Evolutionary conservation across 2,329 filamentous ascomycete genomes (phyloP).

Genomic region (Chalara sp.): DNA sequence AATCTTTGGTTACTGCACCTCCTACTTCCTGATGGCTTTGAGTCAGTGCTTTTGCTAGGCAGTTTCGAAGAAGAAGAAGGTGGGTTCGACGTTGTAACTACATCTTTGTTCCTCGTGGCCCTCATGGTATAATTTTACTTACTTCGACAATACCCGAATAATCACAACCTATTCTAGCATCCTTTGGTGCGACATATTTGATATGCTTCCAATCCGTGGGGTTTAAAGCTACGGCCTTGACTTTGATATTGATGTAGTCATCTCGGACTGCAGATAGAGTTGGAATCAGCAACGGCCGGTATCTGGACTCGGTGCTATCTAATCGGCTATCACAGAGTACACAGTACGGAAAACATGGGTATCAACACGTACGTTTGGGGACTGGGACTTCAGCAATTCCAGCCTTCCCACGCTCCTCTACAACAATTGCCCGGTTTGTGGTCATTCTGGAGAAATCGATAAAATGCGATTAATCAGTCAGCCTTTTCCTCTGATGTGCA

Average conservation of each 20-base stretch:
- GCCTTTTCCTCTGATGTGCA: too few relatives aligned
- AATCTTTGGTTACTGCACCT: conserved; percentile 32
- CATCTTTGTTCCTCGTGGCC: too few relatives aligned
- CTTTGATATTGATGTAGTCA: conserved; percentile 25
- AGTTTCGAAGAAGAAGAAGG: too few relatives aligned
- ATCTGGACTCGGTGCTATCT: neutral
- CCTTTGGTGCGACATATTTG: conserved; percentile 14
- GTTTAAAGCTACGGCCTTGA: conserved; percentile 24
- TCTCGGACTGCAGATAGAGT: conserved; percentile 13
- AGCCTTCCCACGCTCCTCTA: conserved; percentile 16
- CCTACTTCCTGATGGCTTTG: conserved; percentile 33
- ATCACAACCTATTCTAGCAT: conserved; percentile 4
- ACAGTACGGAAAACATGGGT: neutral
- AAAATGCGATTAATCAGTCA: too few relatives aligned
- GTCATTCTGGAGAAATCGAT: conserved; percentile 13
- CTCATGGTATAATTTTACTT: conserved; percentile 3
- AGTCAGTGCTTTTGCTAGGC: too few relatives aligned
- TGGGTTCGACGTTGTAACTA: too few relatives aligned
- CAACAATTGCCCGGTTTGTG: conserved; percentile 18
- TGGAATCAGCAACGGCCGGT: neutral
- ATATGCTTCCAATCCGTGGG: conserved; percentile 28
- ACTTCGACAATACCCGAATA: conserved; percentile 33
- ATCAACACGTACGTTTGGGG: conserved; percentile 12
- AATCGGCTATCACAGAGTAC: neutral
- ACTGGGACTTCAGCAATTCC: conserved; percentile 15